These are phyloP conservation scores for Tilletia caries DNA, from an alignment of 1,284 basidiomycete species.

Conservation along the genomic window DNA sequence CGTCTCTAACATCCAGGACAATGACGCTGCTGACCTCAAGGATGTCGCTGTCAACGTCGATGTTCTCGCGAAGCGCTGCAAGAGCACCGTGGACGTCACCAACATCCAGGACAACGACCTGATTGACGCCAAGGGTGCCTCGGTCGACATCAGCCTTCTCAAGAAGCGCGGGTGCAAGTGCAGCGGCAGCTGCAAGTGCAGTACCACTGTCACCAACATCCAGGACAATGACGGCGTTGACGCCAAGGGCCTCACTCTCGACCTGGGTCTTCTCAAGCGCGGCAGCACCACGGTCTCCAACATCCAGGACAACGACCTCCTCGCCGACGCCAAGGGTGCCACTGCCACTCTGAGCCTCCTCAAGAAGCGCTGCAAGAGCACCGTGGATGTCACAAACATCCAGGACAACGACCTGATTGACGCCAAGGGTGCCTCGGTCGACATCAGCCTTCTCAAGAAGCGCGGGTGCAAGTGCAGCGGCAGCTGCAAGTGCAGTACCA, in stretches of 20 bases:
- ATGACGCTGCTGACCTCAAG: background rate
- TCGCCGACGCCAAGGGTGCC: too few relatives aligned
- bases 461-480: too few relatives aligned
- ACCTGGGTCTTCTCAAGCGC: too few relatives aligned
- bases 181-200: too few relatives aligned
- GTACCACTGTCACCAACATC: background rate
- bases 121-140: background rate
- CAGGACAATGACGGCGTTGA: conserved; percentile 1
- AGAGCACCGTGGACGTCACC: too few relatives aligned
- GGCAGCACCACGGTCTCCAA: too few relatives aligned
- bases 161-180: background rate
- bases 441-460: background rate
- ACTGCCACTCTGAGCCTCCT: too few relatives aligned
- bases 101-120: too few relatives aligned
- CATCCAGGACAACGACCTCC: too few relatives aligned
- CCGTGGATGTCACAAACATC: too few relatives aligned
- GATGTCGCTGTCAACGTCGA: background rate
- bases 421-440: background rate
- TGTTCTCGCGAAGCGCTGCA: background rate
- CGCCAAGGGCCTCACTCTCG: background rate
- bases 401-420: background rate
- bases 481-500: too few relatives aligned
- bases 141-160: background rate
- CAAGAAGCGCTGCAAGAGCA: too few relatives aligned
- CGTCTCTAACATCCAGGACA: background rate